A percentile compares a stretch with the other conserved stretches of the same genome.
phyloP scores from a whole-genome alignment of 208 protist species.

The Trypanosoma platydactyli region DNA sequence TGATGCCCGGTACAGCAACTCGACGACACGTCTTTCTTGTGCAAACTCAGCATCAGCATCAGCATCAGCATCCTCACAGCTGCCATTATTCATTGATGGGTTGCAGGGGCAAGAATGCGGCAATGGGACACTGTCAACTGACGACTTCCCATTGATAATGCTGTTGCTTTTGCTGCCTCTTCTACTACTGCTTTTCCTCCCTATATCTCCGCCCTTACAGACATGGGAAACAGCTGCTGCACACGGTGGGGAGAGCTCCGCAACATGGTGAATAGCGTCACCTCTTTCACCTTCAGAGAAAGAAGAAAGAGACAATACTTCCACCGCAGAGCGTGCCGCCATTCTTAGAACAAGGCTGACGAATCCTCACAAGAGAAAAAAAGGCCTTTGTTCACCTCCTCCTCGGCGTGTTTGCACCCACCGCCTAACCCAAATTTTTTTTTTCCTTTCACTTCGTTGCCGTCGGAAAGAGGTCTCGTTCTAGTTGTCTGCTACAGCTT shows the following conservation, averaged over 20 bases:
- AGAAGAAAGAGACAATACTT: not conserved
- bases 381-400: too few relatives aligned
- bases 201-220: not conserved
- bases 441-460: not conserved
- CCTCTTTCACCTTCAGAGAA: not conserved
- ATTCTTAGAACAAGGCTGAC: not conserved
- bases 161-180: too few relatives aligned
- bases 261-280: not conserved
- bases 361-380: constrained; percentile 13
- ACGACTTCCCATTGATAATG: too few relatives aligned
- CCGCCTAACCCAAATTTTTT: too few relatives aligned
- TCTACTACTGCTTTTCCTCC: too few relatives aligned
- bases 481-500: not conserved
- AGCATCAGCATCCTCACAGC: too few relatives aligned
- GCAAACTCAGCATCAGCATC: constrained; percentile 1
- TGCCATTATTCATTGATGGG: not conserved
- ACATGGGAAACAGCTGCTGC: not conserved
- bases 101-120: not conserved
- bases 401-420: too few relatives aligned
- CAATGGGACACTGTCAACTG: too few relatives aligned
- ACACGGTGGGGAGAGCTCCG: not conserved
- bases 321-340: not conserved
- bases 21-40: constrained; percentile 25
- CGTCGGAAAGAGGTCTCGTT: not conserved
- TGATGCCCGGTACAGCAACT: constrained; percentile 38